Conservation (phyloP, 352 stramenopile genomes). For the Plasmopara halstedii region DNA sequence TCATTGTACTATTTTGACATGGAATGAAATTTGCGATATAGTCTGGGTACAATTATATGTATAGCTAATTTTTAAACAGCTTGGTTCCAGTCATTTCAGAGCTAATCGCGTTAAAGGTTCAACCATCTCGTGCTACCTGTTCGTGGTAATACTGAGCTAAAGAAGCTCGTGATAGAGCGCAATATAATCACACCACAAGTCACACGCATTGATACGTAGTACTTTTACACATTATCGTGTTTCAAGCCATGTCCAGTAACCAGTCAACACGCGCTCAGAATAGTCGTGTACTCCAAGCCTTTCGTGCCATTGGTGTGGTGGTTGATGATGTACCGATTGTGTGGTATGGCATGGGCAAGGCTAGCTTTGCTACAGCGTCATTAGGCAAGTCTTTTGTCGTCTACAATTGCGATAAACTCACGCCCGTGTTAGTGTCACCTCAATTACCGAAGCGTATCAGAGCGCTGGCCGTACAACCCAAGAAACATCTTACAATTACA, state of each 20-base stretch:
- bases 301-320: conserved; percentile 87
- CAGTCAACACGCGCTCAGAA: conserved; percentile 48
- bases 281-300: conserved; percentile 78
- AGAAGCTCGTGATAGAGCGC: conserved; percentile 4
- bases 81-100: conserved; percentile 53
- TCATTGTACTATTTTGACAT: too few species aligned
- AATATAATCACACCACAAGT: background rate
- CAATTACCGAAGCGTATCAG: conserved; percentile 74
- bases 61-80: background rate
- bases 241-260: conserved; percentile 20
- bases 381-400: conserved; percentile 89
- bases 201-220: conserved; percentile 1
- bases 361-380: conserved; percentile 82
- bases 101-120: background rate
- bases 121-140: background rate
- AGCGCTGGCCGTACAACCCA: conserved; percentile 48
- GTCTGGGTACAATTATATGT: background rate
- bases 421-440: conserved; percentile 73
- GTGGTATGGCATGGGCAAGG: conserved; percentile 80
- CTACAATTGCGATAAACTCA: conserved; percentile 87
- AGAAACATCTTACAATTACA: conserved; percentile 74
- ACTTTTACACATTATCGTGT: conserved; percentile 5
- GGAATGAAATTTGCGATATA: background rate
- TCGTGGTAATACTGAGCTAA: background rate
- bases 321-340: conserved; percentile 83